Evolutionary conservation across 1,139 yeast species (phyloP), one percentile per base, ranked within the genome.

Genomic region (Taphrina betulina): DNA sequence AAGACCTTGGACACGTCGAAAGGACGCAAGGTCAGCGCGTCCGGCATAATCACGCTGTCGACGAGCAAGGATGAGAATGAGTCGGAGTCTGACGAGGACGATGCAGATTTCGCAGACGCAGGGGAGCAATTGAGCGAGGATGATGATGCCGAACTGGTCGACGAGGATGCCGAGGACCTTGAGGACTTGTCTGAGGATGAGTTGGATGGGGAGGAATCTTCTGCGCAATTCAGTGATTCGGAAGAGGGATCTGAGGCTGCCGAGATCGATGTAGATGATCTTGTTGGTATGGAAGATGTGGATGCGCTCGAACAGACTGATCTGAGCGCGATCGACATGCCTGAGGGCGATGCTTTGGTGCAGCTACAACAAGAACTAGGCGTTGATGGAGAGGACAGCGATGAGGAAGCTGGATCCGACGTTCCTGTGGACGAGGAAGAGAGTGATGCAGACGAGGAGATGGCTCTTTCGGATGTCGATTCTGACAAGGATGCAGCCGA

Each of bases 401-500:
- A 60, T 23, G 63, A 59, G 16, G 70, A 66, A 2, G 42, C 63
- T 29, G 58, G 51, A n/a, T 58, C 56, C 14, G 60, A 58, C 7
- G 63, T 55, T 23, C 64, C 62, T 10, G 66, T 60, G 16, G 67
- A 61, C 7, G 63, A 62, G 28, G 65, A 60, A 10, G 64, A 60
- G 5, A 62, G 61, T 20, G 67, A 61, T 16, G 67, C 62, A 19
- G 66, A 61, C 7, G 67, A 66, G 3, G 69, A 64, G 14, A 66
- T 66, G n/a, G 58, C 62, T 10, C 66, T 66, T 1, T 72, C 70
- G 3, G 72, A 68, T 24, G 69, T 67, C 3, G 72, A 67, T 17
- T 66, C 66, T 10, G 70, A 68, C 12, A 73, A 69, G 23, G 84
- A 86, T 3, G 95, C 87, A 66, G 94, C 94, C 14, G 95, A 88